These are phyloP conservation scores for Phytopythium vexans DNA, from an alignment of 352 stramenopile species.

Conservation along the genomic window DNA sequence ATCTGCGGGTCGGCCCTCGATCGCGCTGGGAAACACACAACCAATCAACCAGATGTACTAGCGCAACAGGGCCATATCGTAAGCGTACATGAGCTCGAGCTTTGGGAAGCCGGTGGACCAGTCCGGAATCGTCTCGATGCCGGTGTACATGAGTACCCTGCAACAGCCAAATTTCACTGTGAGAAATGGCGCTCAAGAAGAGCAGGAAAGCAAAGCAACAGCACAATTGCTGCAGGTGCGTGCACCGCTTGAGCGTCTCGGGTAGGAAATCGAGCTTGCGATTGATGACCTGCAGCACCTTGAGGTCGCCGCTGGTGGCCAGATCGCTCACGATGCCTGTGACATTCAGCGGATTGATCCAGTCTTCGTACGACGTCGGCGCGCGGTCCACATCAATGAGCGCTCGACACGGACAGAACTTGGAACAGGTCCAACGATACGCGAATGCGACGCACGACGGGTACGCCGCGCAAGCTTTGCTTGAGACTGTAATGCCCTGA, in stretches of 20 bases:
- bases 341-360: slow-evolving; percentile 3
- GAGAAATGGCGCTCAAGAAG: background rate
- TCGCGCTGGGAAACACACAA: background rate
- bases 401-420: slow-evolving; percentile 18
- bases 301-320: slow-evolving; percentile 2
- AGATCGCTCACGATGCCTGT: background rate
- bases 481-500: slow-evolving; percentile 12
- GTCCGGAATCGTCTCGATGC: background rate
- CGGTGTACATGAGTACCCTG: slow-evolving; percentile 5
- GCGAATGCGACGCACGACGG: slow-evolving; percentile 22
- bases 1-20: background rate
- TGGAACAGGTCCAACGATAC: slow-evolving; percentile 6
- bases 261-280: background rate
- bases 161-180: background rate
- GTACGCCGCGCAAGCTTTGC: slow-evolving; percentile 6
- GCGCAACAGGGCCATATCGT: background rate
- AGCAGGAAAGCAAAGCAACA: no score
- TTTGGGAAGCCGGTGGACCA: background rate
- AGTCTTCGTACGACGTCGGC: slow-evolving; percentile 10
- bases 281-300: slow-evolving; percentile 9
- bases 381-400: slow-evolving; percentile 17
- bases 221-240: slow-evolving; percentile 8
- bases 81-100: slow-evolving; percentile 5
- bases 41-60: no score
- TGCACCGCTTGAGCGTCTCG: background rate